These are phyloP conservation scores for Plasmodium ovale DNA, from an alignment of 169 alveolate genomes.

Conservation along the genomic window DNA sequence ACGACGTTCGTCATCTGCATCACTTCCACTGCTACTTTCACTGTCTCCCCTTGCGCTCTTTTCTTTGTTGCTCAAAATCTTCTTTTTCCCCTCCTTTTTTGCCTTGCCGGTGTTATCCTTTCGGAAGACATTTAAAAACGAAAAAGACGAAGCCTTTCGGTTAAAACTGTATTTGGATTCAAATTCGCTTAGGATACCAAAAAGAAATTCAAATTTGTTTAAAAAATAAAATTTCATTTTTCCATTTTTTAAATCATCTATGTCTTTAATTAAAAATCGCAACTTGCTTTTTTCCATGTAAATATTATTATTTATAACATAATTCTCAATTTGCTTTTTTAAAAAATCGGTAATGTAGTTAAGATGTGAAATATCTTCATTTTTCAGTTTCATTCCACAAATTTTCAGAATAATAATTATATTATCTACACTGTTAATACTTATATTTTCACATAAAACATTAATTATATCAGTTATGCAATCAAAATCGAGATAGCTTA, in stretches of 20 bases:
- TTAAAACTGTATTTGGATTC: slow-evolving; percentile 47
- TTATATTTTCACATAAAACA: slow-evolving; percentile 62
- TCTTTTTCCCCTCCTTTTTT: neutral
- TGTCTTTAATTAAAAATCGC: slow-evolving; percentile 69
- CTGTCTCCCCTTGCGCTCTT: neutral
- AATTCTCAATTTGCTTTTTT: slow-evolving; percentile 57
- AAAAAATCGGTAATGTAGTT: slow-evolving; percentile 43
- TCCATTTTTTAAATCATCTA: slow-evolving; percentile 73
- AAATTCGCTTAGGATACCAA: slow-evolving; percentile 46
- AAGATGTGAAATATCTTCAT: slow-evolving; percentile 55
- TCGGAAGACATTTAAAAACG: slow-evolving; percentile 30
- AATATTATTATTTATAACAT: slow-evolving; percentile 22
- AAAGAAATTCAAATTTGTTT: slow-evolving; percentile 63
- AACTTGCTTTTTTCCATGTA: slow-evolving; percentile 51
- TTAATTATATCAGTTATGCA: slow-evolving; percentile 65
- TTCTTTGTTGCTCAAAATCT: neutral
- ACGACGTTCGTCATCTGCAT: neutral
- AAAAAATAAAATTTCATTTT: slow-evolving; percentile 75
- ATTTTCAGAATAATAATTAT: slow-evolving; percentile 69
- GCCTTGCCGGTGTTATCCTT: neutral
- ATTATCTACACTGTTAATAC: slow-evolving; percentile 71
- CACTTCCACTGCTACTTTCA: neutral
- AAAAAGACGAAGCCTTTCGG: slow-evolving; percentile 12
- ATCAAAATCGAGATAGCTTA: slow-evolving; percentile 60
- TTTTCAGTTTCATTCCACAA: slow-evolving; percentile 58